These are phyloP conservation scores for Sordariomycetes sp. DNA, from an alignment of 2,329 filamentous ascomycete species.

Conservation along the genomic window DNA sequence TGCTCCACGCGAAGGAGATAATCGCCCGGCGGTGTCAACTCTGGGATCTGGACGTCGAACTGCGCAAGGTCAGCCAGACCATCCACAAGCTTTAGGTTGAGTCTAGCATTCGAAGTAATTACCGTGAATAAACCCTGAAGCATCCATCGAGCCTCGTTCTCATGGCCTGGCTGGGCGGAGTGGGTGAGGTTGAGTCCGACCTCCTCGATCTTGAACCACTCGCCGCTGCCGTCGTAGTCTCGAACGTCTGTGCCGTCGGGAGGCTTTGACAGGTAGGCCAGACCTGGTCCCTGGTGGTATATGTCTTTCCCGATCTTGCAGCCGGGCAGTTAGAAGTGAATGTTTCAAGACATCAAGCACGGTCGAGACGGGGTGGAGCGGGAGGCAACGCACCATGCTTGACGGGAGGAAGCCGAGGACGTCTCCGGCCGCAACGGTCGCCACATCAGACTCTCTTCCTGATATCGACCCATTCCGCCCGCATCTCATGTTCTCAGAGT, in stretches of 20 bases:
- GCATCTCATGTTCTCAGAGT: slow-evolving; percentile 1
- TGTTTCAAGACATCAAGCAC: neutral
- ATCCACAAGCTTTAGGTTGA: too few species aligned
- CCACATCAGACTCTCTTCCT: neutral
- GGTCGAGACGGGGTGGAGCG: neutral
- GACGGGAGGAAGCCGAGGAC: neutral
- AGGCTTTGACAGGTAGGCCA: slow-evolving; percentile 9
- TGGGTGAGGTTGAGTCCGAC: slow-evolving; percentile 5
- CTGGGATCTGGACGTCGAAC: slow-evolving; percentile 10
- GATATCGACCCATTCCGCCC: neutral
- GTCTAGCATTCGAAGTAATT: neutral
- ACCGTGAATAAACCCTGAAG: neutral
- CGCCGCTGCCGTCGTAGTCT: slow-evolving; percentile 10
- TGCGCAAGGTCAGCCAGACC: neutral
- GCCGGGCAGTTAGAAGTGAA: neutral
- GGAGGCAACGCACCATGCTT: neutral
- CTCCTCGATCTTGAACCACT: slow-evolving; percentile 11
- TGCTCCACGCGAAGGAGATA: slow-evolving; percentile 24
- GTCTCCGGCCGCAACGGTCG: neutral
- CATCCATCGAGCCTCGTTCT: neutral
- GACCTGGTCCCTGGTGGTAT: slow-evolving; percentile 8
- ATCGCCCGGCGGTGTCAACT: slow-evolving; percentile 9
- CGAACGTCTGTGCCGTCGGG: slow-evolving; percentile 9
- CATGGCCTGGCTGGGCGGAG: neutral
- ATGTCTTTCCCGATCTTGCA: slow-evolving; percentile 3